Percentiles rank a stretch among this genome's conserved stretches.
phyloP scores from a whole-genome alignment of 225 moss, liverwort and hornwort species.

The Ulota crispa region DNA sequence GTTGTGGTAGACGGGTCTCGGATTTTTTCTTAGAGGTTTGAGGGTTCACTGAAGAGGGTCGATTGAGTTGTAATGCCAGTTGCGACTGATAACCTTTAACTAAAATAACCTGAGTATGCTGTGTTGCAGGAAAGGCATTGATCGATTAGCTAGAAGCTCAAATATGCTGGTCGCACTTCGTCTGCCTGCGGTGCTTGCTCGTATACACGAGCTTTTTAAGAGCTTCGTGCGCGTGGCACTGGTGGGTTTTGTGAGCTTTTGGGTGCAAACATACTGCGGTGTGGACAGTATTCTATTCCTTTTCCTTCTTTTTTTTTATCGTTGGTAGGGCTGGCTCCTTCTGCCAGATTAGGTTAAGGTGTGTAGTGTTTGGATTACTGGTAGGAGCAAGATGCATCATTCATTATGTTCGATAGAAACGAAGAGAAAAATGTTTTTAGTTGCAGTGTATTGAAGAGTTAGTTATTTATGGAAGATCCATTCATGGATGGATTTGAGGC shows the following conservation, averaged over 20 bases:
- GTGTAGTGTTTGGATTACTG: background rate
- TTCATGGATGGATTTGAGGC: background rate
- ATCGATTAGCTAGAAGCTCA: conserved; percentile 4
- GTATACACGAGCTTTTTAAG: background rate
- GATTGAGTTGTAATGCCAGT: background rate
- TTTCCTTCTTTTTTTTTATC: background rate
- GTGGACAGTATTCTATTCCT: conserved; percentile 1
- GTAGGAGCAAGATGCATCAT: conserved; percentile 21
- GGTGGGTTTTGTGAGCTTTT: conserved; percentile 9
- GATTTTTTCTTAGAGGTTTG: background rate
- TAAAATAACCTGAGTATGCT: conserved; percentile 1
- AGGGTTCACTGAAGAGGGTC: background rate
- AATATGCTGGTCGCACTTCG: background rate
- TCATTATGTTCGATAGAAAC: conserved; percentile 19
- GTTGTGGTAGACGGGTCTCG: background rate
- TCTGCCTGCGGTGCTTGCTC: conserved; percentile 12
- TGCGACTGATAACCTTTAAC: background rate
- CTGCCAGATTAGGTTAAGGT: background rate
- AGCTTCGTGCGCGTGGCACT: background rate
- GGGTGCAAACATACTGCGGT: background rate
- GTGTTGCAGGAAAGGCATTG: conserved; percentile 18
- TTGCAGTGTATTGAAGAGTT: background rate
- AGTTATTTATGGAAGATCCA: background rate
- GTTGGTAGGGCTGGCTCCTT: conserved; percentile 1
- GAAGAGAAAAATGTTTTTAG: conserved; percentile 12